Evolutionary conservation across 2,329 filamentous ascomycete species (phyloP).

Genomic region (Aschersonia sp.): DNA sequence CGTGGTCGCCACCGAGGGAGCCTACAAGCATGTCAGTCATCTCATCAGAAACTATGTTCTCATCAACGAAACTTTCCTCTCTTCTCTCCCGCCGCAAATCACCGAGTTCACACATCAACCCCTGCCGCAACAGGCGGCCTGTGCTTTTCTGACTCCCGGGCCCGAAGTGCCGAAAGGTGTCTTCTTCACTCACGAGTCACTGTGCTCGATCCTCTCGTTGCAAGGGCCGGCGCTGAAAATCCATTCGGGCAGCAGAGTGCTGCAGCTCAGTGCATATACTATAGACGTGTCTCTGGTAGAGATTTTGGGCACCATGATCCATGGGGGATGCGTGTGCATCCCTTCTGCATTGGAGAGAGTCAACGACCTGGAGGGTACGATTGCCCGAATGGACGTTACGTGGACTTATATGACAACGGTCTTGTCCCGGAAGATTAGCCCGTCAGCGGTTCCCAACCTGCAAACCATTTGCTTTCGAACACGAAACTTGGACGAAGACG

Average conservation of each 20-base stretch:
- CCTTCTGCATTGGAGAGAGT: constrained; percentile 34
- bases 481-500: constrained; percentile 33
- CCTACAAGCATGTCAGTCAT: constrained; percentile 22
- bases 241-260: constrained; percentile 34
- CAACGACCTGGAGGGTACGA: constrained; percentile 32
- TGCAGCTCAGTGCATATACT: constrained; percentile 39
- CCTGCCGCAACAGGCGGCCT: constrained; percentile 35
- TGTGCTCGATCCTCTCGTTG: constrained; percentile 37
- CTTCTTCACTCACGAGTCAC: constrained; percentile 44
- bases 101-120: constrained; percentile 16
- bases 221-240: constrained; percentile 37
- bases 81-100: constrained; percentile 16
- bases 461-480: constrained; percentile 31
- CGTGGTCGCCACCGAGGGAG: constrained; percentile 28
- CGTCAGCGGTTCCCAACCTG: constrained; percentile 20
- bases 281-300: constrained; percentile 39
- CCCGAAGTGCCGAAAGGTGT: constrained; percentile 41
- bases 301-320: constrained; percentile 34
- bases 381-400: constrained; percentile 34
- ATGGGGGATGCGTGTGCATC: constrained; percentile 45
- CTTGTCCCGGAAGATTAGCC: constrained; percentile 32
- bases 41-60: constrained; percentile 25
- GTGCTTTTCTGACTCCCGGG: constrained; percentile 43
- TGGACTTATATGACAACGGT: constrained; percentile 44
- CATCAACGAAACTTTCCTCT: constrained; percentile 26